Base-by-base conservation (phyloP, 176 grass and related monocot genomes). In the Oryza punctata region DNA sequence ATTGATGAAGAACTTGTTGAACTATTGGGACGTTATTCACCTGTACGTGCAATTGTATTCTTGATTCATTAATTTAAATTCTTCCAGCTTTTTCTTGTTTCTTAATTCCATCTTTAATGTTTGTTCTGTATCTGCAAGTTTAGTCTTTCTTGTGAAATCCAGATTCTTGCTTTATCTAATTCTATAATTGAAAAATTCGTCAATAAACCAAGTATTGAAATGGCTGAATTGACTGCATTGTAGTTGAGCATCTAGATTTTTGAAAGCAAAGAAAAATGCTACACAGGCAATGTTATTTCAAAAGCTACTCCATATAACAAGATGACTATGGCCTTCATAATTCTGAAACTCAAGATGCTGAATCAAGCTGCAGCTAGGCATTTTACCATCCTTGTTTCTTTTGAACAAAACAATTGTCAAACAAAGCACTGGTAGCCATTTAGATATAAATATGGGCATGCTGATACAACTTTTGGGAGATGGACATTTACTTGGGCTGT, bases 1-100 rank as follows among this genome's bases (percentile, higher is more conserved):
- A 99, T 99, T 88, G 96, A 99, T 64, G 93, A 94, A 61, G 93
- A 99, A 35, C 93, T 99, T 38, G 96, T 94, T 57, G 78, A 79
- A 44, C 52, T 99, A 26, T 63, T 99, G 49, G 96, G 93, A 46
- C 80, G 12, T 50, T 60, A 91, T 83, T 99, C 96, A 90, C 91
- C 89, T 79, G 93, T 94, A 90, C 47, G 91, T 85, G 69, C 46
- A 72, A 0, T 79, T 84, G 4, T 87, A 40, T 67, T 8, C 12
- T 81, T 33, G n/a, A 74, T 46, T 8, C 19, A 27, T 40, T 79
- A 64, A 25, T 72, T 78, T 23, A 50, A 47, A 69, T 70, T 70
- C 6, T 37, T 23, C 21, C 7, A 60, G 14, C 21, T 72, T 8
- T 65, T 15, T 37, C 1, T 21, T 2, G 0, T 10, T 64, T 35